phyloP scores from a whole-genome alignment of 148 eudicot genomes.

The Simmondsia chinensis region DNA sequence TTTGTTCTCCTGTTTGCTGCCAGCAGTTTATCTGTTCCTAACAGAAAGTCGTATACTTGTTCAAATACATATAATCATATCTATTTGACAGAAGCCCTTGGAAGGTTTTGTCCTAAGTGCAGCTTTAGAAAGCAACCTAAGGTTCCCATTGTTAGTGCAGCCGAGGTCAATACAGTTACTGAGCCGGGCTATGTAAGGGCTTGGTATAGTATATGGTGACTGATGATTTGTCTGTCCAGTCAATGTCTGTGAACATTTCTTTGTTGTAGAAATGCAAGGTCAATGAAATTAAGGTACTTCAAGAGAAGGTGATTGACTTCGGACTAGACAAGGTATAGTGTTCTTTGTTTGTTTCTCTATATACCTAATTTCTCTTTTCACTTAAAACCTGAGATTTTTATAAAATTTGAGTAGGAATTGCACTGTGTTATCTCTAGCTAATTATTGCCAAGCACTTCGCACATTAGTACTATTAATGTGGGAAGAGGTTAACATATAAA shows the following conservation, averaged over 20 bases:
- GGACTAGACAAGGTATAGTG: background rate
- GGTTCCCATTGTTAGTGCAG: background rate
- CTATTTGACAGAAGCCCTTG: too few species aligned
- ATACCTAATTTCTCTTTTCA: too few species aligned
- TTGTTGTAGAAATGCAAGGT: background rate
- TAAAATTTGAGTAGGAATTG: too few species aligned
- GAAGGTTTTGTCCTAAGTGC: too few species aligned
- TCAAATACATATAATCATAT: background rate
- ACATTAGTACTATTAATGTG: too few species aligned
- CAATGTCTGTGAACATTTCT: background rate
- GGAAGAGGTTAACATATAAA: too few species aligned
- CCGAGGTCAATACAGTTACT: background rate
- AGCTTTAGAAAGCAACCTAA: too few species aligned
- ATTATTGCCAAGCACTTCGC: too few species aligned
- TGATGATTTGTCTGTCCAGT: background rate
- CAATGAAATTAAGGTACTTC: background rate
- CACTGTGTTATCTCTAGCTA: too few species aligned
- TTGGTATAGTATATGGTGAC: background rate
- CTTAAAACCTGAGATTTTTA: too few species aligned
- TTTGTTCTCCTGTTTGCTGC: background rate
- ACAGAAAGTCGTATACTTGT: background rate
- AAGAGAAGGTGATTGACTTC: background rate
- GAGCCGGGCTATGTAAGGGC: background rate
- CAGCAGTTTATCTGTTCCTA: too few species aligned
- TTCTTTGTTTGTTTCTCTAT: too few species aligned